Evolutionary conservation across 2,329 filamentous ascomycete genomes (phyloP), one percentile per base, ranked within the genome.

Genomic region (Arthrinium puccinioides): DNA sequence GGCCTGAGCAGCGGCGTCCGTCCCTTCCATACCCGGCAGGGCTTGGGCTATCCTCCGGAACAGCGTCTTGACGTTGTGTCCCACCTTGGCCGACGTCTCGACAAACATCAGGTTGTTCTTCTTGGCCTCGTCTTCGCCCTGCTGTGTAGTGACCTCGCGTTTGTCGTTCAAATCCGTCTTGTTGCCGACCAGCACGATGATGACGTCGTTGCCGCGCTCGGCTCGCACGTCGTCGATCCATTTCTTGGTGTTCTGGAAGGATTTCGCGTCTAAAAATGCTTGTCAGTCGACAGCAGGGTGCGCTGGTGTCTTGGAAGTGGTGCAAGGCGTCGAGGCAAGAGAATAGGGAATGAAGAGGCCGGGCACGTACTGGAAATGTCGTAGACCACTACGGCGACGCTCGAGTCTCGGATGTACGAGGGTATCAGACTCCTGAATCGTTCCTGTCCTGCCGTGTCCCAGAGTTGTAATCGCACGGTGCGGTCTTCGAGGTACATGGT

Each of bases 401-500:
- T 94, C 16, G 87, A 95, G 70, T 98, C 94, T 54, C 94, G 87
- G 56, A 98, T 98, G 67, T 98, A 98, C 16, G 88, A 96, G 38
- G 94, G 94, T 51, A 98, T 98, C 56, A 98, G 66, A 57, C 87
- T 94, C 62, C 94, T 84, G 70, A 98, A 98, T 50, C 92, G 80
- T 66, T 98, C 92, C 64, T 98, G 92, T 44, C 92, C 92, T 32
- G 92, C 92, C 6, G 92, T 98, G 63, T 98, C 92, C 92, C 92
- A 98, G 45, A 98, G 77, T 62, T 98, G 92, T 62, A 98, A 76
- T 57, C 94, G 85, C 44, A 98, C 92, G 28, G 92, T 98, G 60
- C 92, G 80, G 70, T 98, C 92, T 69, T 98, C 92, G 44, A 98
- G 83, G 67, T 98, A 98, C 94, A 98, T 98, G 38, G 92, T 98